Conservation (phyloP, 345 rosid genomes). For the Hirschfeldia incana region DNA sequence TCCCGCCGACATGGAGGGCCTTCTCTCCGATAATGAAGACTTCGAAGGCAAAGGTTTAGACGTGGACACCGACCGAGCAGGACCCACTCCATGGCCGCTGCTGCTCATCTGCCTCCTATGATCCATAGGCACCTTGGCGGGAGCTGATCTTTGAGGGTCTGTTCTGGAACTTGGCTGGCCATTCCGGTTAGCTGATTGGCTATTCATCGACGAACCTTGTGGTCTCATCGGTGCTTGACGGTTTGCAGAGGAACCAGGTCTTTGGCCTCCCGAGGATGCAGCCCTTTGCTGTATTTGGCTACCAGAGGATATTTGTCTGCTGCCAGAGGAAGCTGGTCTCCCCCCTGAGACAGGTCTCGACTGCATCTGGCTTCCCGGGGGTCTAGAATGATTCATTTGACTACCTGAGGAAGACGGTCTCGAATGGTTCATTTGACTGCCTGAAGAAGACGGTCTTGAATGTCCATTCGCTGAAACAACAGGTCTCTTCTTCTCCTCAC, state of each 20-base stretch:
- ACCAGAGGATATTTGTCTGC: constrained; percentile 8
- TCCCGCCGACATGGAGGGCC: constrained; percentile 36
- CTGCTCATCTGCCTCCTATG: constrained; percentile 51
- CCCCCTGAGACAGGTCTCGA: constrained; percentile 24
- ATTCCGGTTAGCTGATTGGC: constrained; percentile 39
- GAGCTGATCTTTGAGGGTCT: constrained; percentile 44
- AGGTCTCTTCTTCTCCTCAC: constrained; percentile 56
- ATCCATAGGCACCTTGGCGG: constrained; percentile 44
- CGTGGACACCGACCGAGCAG: constrained; percentile 49
- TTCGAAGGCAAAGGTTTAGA: constrained; percentile 50
- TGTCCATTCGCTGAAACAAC: constrained; percentile 34
- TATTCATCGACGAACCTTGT: constrained; percentile 37
- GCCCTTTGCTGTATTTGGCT: constrained; percentile 34
- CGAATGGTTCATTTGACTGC: constrained; percentile 37
- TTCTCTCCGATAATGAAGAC: constrained; percentile 44
- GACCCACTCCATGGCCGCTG: constrained; percentile 52
- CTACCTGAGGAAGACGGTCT: constrained; percentile 35
- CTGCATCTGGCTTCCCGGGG: constrained; percentile 42
- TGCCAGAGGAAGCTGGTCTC: constrained; percentile 14
- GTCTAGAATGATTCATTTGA: constrained; percentile 33
- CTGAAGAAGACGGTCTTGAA: constrained; percentile 37
- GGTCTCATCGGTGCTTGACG: constrained; percentile 37
- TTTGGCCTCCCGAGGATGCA: constrained; percentile 22
- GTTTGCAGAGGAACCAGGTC: constrained; percentile 24
- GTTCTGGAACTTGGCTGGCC: constrained; percentile 46